Base-by-base conservation (phyloP, 495 filamentous ascomycete genomes). In the Articulospora tetracladia region DNA sequence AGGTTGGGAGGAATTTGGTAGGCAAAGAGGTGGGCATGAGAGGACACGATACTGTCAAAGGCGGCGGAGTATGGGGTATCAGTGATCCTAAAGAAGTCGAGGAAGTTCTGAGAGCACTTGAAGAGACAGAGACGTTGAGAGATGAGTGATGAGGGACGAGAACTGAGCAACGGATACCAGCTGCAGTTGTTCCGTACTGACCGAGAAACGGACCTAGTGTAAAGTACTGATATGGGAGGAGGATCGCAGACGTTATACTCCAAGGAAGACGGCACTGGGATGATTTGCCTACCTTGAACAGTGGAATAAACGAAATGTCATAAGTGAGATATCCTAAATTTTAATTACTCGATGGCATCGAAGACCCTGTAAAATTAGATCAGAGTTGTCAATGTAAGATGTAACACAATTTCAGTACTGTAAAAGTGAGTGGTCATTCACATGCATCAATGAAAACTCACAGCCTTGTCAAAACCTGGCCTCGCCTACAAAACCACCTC, bases 21-120 rank as follows among this genome's bases (percentile, higher is more conserved):
- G 92, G 93, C 0, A 96, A 96, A 72, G 94, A 97, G 71, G 93
- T 98, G 4, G 92, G 92, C 1, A 91, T 91, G 88, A 74, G 83
- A 49, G 83, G 83, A 2, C 86, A 86, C 69, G 91, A 93, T 26
- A 76, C 81, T 23, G 82, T 89, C 28, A 91, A 90, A 68, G 92
- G 93, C 1, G 94, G 92, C 19, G 90, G 95, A 12, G 92, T 97
- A 0, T 97, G 93, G 88, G 92, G 88, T n/a, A 89, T 96, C 56
- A 93, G 82, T 36, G 85, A 90, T 70, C 89, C 92, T 24, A 83
- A 77, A 52, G 93, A 96, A 73, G 82, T 93, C 57, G 90, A 96
- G 58, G 83, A 87, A 53, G 85, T 88, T 13, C 70, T 96, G 20
- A 76, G 73, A 61, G 88, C 81, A 13, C 66, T 98, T 48, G 88